These are phyloP conservation scores for Triangularia verruculosa DNA, from an alignment of 2,329 filamentous ascomycete genomes.

Conservation along the genomic window DNA sequence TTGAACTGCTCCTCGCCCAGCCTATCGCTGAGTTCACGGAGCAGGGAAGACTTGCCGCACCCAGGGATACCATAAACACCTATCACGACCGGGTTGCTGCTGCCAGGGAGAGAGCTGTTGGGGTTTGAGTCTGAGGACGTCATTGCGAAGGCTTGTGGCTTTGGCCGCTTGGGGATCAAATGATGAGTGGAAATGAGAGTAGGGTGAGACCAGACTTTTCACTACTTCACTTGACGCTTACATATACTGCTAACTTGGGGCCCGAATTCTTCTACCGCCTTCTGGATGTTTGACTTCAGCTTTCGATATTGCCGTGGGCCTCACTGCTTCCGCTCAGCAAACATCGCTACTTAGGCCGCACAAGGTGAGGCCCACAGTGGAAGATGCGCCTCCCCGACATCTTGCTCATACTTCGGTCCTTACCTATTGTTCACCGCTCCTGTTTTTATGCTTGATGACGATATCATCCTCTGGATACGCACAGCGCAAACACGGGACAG, in stretches of 20 bases:
- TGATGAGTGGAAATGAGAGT: neutral
- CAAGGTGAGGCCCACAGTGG: neutral
- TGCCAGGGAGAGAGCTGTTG: neutral
- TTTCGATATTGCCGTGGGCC: neutral
- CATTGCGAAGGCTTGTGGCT: neutral
- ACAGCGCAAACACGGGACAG: neutral
- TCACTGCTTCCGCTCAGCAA: neutral
- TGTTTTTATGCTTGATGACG: neutral
- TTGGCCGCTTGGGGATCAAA: neutral
- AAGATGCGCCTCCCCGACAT: neutral
- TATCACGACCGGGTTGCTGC: conserved; percentile 42
- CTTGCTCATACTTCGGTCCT: neutral
- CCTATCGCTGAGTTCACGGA: conserved; percentile 39
- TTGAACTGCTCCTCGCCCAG: conserved; percentile 37
- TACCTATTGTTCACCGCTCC: neutral
- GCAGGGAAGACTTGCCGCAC: conserved; percentile 49
- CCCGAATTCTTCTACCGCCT: neutral
- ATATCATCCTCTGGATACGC: neutral
- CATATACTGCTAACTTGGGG: neutral
- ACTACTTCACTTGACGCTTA: neutral
- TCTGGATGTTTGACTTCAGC: neutral
- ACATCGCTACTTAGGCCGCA: neutral
- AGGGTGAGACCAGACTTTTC: neutral
- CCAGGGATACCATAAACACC: conserved; percentile 55
- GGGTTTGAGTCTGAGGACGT: neutral